Evolutionary conservation across 225 moss, liverwort and hornwort genomes (phyloP).

Genomic region (Ulota crispa): DNA sequence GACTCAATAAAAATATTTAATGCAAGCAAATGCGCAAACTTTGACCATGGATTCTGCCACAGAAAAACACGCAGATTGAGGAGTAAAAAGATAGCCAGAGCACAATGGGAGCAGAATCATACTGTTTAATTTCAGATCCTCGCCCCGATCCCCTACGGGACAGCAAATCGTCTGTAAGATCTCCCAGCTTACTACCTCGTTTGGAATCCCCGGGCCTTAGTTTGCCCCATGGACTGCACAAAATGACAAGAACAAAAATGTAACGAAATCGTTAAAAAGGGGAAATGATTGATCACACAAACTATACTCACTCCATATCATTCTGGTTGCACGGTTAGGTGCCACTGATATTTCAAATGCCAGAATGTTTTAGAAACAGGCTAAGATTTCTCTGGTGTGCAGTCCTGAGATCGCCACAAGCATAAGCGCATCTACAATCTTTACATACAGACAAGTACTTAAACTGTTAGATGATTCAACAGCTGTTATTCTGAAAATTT

Average conservation of each 20-base stretch:
- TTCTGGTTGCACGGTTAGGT: not conserved
- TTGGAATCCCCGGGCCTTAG: conserved; percentile 28
- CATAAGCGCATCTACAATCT: not conserved
- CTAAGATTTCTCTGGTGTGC: not conserved
- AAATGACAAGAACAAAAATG: not conserved
- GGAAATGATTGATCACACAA: not conserved
- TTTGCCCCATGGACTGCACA: conserved; percentile 45
- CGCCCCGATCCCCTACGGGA: conserved; percentile 36
- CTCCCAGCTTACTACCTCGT: conserved; percentile 37
- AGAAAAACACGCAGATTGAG: conserved; percentile 6
- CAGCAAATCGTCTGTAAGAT: conserved; percentile 44
- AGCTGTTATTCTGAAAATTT: not conserved
- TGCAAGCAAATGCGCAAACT: not conserved
- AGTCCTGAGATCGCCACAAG: not conserved
- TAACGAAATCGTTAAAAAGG: not conserved
- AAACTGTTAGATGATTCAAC: not conserved
- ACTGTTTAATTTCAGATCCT: conserved; percentile 47
- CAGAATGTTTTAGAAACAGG: not conserved
- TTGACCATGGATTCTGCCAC: not conserved
- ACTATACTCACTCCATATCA: conserved; percentile 12
- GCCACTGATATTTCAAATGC: not conserved
- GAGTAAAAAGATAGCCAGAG: not conserved
- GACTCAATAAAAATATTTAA: not conserved
- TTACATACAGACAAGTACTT: not conserved
- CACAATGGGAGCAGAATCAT: conserved; percentile 16